phyloP scores from a whole-genome alignment of 441 rosid species.

The Omphalea diandra region DNA sequence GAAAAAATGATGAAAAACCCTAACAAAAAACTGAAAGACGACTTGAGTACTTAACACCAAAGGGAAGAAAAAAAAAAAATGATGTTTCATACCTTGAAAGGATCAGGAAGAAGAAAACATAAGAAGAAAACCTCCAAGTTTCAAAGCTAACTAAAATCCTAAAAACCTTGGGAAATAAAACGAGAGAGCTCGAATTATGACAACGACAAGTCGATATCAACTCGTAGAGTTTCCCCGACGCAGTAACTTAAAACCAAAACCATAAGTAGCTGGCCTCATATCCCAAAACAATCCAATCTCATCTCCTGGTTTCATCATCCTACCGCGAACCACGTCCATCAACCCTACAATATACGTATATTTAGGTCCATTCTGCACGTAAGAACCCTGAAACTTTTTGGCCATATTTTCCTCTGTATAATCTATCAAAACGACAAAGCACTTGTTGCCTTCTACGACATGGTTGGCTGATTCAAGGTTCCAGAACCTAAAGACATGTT shows the following conservation, averaged over 20 bases:
- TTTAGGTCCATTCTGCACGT: slow-evolving; percentile 21
- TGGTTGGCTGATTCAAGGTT: slow-evolving; percentile 24
- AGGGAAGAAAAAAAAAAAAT: too few species aligned
- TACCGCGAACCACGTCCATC: slow-evolving; percentile 24
- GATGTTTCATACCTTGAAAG: too few species aligned
- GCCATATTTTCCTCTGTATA: slow-evolving; percentile 32
- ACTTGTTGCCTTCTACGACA: slow-evolving; percentile 19
- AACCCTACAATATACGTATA: slow-evolving; percentile 26
- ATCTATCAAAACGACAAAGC: slow-evolving; percentile 25
- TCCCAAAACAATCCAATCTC: slow-evolving; percentile 40
- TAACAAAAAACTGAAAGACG: too few species aligned
- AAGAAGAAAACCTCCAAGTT: not conserved
- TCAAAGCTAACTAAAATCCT: not conserved
- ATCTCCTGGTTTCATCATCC: slow-evolving; percentile 22
- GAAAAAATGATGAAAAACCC: too few species aligned
- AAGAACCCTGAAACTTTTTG: slow-evolving; percentile 26
- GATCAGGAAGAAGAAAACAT: not conserved
- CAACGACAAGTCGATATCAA: not conserved
- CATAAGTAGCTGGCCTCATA: slow-evolving; percentile 16
- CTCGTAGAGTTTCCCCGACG: slow-evolving; percentile 15
- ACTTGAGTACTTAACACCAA: too few species aligned
- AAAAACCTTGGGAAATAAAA: too few species aligned
- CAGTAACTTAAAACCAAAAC: slow-evolving; percentile 32
- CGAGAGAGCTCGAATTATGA: not conserved
- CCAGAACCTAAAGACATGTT: slow-evolving; percentile 34